Evolutionary conservation across 805 yeast species (phyloP).

Genomic region (Saccharomyces jurei): DNA sequence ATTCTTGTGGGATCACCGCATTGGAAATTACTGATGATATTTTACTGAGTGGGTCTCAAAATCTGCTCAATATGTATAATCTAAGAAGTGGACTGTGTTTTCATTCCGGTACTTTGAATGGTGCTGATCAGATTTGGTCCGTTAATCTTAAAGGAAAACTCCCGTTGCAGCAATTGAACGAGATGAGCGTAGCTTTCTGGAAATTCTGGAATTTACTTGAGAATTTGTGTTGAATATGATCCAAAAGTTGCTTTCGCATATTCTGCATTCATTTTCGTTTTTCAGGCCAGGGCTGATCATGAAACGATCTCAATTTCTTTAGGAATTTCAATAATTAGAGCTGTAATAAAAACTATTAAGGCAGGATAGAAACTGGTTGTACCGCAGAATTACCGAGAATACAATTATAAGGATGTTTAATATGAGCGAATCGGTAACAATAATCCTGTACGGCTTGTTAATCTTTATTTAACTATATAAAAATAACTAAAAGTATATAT

Average conservation of each 20-base stretch:
- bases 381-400: too few species aligned
- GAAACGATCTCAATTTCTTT: too few species aligned
- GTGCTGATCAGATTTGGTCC: constrained; percentile 89
- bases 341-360: too few species aligned
- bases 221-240: neutral
- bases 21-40: constrained; percentile 81
- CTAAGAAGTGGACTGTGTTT: constrained; percentile 68
- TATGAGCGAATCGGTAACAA: too few species aligned
- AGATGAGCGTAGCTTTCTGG: constrained; percentile 64
- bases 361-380: too few species aligned
- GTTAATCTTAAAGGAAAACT: constrained; percentile 73
- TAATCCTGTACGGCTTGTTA: too few species aligned
- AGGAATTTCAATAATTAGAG: too few species aligned
- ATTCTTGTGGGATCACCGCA: constrained; percentile 87
- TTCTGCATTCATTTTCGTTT: neutral
- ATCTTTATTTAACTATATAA: too few species aligned
- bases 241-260: neutral
- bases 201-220: constrained; percentile 74
- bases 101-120: constrained; percentile 58
- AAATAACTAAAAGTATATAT: too few species aligned
- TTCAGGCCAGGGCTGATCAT: too few species aligned
- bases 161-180: constrained; percentile 89
- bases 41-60: constrained; percentile 82
- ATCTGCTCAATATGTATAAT: constrained; percentile 83
- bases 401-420: too few species aligned